A percentile compares a stretch with the other conserved stretches of the same genome.
These are phyloP conservation scores for Kluyveromyces aestuarii DNA, from an alignment of 805 yeast species.

Conservation along the genomic window DNA sequence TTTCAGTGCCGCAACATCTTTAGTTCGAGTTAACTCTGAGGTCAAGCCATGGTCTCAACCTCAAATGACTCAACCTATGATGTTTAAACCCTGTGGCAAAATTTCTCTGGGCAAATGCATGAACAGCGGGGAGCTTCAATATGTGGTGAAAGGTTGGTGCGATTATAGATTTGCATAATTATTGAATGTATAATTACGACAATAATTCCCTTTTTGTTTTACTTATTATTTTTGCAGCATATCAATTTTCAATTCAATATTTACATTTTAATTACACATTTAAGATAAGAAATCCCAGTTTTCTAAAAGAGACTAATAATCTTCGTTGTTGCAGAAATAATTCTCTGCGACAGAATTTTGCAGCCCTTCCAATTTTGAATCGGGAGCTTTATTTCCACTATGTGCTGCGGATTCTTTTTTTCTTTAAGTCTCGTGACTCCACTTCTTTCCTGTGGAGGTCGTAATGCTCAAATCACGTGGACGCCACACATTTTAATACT, in stretches of 20 bases:
- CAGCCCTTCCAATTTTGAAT: too few species aligned
- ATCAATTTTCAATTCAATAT: not conserved
- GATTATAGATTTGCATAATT: slow-evolving; percentile 17
- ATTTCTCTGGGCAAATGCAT: slow-evolving; percentile 11
- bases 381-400: too few species aligned
- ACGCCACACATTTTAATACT: too few species aligned
- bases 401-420: too few species aligned
- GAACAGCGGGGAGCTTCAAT: slow-evolving; percentile 16
- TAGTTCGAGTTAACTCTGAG: slow-evolving; percentile 20
- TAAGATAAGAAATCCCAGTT: not conserved
- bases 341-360: too few species aligned
- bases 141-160: slow-evolving; percentile 30
- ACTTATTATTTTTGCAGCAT: not conserved
- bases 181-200: not conserved
- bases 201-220: not conserved
- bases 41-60: slow-evolving; percentile 20
- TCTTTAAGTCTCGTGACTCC: too few species aligned
- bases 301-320: too few species aligned
- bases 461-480: too few species aligned
- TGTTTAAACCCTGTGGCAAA: slow-evolving; percentile 26
- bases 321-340: too few species aligned
- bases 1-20: slow-evolving; percentile 8
- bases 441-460: too few species aligned
- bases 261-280: not conserved
- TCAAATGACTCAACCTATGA: slow-evolving; percentile 4